Conservation (phyloP, 2,329 filamentous ascomycete species). For the Aspergillaceae sp. region DNA sequence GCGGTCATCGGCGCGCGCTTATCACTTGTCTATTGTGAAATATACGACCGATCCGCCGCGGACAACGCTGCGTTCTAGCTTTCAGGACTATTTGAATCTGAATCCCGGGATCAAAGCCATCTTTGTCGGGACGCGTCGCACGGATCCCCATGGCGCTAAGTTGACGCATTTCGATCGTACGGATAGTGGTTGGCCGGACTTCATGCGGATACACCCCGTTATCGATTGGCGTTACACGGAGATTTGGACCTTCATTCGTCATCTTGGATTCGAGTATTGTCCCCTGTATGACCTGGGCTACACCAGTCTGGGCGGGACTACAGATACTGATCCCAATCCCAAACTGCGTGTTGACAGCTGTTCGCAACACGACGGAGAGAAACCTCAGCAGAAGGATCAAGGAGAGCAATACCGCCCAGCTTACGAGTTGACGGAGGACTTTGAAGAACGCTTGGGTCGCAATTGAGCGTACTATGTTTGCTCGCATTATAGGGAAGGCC, state of each 20-base stretch:
- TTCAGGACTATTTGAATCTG: slow-evolving; percentile 60
- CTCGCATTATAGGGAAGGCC: too few relatives aligned
- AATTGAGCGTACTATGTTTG: slow-evolving; percentile 34
- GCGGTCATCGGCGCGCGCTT: slow-evolving; percentile 52
- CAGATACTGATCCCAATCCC: slow-evolving; percentile 85
- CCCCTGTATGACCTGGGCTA: slow-evolving; percentile 79
- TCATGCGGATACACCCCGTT: slow-evolving; percentile 89
- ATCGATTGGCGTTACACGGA: slow-evolving; percentile 97
- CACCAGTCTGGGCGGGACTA: slow-evolving; percentile 82
- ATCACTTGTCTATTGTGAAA: slow-evolving; percentile 66
- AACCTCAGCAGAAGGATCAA: slow-evolving; percentile 10
- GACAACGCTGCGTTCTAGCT: slow-evolving; percentile 63
- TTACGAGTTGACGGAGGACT: slow-evolving; percentile 65
- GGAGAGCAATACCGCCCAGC: slow-evolving; percentile 55
- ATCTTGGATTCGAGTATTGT: slow-evolving; percentile 75
- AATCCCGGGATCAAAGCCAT: slow-evolving; percentile 59
- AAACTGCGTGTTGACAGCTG: slow-evolving; percentile 43
- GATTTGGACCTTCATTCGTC: slow-evolving; percentile 75
- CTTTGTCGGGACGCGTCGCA: slow-evolving; percentile 79
- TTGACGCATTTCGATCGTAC: slow-evolving; percentile 79
- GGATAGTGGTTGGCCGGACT: slow-evolving; percentile 79
- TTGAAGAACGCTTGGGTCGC: slow-evolving; percentile 69
- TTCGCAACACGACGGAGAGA: slow-evolving; percentile 19
- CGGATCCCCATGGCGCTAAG: slow-evolving; percentile 77
- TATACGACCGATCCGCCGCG: slow-evolving; percentile 55